A percentile compares a stretch with the other conserved stretches of the same genome.
Evolutionary conservation across 164 flowering plant genomes (phyloP).

Genomic region (Chimonanthus praecox): DNA sequence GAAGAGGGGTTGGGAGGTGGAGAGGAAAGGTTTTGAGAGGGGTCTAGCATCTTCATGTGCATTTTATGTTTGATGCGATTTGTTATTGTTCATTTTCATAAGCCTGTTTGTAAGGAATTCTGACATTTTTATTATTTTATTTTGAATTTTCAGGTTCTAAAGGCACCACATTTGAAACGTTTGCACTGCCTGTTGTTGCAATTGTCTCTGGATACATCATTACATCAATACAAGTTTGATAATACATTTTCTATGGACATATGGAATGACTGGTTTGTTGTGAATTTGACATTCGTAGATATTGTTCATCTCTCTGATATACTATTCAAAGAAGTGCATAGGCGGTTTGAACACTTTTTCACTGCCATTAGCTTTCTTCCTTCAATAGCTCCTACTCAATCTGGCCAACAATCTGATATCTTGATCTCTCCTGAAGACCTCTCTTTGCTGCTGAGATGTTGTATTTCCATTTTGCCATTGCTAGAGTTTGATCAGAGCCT

Average conservation of each 20-base stretch:
- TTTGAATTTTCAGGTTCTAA: slow-evolving; percentile 25
- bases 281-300: slow-evolving; percentile 16
- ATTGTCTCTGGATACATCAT: slow-evolving; percentile 16
- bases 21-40: too few relatives aligned
- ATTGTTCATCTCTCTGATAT: slow-evolving; percentile 25
- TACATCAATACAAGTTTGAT: background rate
- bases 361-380: slow-evolving; percentile 9
- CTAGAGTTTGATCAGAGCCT: slow-evolving; percentile 24
- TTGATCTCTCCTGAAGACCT: slow-evolving; percentile 24
- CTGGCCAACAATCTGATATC: background rate
- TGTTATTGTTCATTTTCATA: background rate
- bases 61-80: too few relatives aligned
- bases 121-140: background rate
- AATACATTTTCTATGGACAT: slow-evolving; percentile 1
- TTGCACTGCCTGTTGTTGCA: slow-evolving; percentile 27
- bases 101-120: background rate
- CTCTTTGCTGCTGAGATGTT: slow-evolving; percentile 50
- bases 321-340: slow-evolving; percentile 33
- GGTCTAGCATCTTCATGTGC: too few relatives aligned
- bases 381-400: slow-evolving; percentile 4
- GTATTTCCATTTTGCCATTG: slow-evolving; percentile 37
- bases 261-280: slow-evolving; percentile 2
- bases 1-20: too few relatives aligned
- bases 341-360: slow-evolving; percentile 23
- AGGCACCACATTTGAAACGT: slow-evolving; percentile 19